Evolutionary conservation across 1,139 yeast genomes (phyloP).

Genomic region (Blastobotrys petasosporus): DNA sequence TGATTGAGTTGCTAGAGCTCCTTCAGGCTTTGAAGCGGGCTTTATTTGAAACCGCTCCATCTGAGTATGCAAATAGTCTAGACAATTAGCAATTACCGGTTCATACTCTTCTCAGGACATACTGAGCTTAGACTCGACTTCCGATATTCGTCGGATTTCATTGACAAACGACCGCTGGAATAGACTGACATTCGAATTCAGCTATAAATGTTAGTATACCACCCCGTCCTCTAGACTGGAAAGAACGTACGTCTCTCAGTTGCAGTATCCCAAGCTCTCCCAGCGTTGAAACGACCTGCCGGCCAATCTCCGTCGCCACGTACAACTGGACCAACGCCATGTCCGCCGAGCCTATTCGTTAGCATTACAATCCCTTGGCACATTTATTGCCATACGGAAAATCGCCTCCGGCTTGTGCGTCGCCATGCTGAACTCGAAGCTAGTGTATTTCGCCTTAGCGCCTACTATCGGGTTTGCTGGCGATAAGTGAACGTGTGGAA

Average conservation of each 20-base stretch:
- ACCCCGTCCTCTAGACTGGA: not conserved
- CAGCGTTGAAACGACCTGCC: constrained; percentile 79
- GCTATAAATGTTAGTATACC: constrained; percentile 19
- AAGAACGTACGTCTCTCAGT: constrained; percentile 58
- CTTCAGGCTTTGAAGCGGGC: constrained; percentile 25
- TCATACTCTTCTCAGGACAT: not conserved
- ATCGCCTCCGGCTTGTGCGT: constrained; percentile 21
- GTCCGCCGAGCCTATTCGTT: constrained; percentile 64
- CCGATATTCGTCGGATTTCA: constrained; percentile 66
- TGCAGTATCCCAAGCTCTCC: constrained; percentile 86
- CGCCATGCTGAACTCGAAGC: not conserved
- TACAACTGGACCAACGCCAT: constrained; percentile 91
- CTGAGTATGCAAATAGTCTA: constrained; percentile 5
- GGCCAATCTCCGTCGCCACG: constrained; percentile 82
- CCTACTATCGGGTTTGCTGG: too few relatives aligned
- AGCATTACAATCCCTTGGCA: not conserved
- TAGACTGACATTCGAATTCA: constrained; percentile 64
- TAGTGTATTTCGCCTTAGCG: too few relatives aligned
- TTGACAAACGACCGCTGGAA: constrained; percentile 86
- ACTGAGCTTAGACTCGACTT: constrained; percentile 37
- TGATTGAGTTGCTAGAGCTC: constrained; percentile 34
- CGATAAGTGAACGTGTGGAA: too few relatives aligned
- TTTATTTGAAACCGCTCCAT: constrained; percentile 7
- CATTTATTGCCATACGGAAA: constrained; percentile 21
- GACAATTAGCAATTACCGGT: not conserved